Evolutionary conservation across 306 rosid genomes (phyloP).

Genomic region (Argentina anserina): DNA sequence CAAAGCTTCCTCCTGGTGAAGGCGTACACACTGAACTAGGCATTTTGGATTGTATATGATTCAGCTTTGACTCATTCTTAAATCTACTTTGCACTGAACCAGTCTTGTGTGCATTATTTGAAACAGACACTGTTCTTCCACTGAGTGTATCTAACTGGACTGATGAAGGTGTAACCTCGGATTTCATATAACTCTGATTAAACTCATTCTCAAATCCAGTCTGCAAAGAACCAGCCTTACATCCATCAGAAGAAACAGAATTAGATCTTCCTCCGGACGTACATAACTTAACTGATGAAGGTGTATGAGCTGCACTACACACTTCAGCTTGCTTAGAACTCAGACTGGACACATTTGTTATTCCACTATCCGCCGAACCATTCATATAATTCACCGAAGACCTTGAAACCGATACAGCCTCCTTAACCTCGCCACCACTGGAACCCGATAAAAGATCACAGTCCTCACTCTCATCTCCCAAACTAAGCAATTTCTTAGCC

Average conservation of each 20-base stretch:
- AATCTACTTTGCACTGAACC: not conserved
- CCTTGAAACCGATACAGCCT: constrained; percentile 20
- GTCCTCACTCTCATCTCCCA: constrained; percentile 33
- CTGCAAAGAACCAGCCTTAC: not conserved
- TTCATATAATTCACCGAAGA: constrained; percentile 19
- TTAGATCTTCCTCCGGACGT: not conserved
- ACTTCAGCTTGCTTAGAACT: constrained; percentile 21
- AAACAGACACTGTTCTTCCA: not conserved
- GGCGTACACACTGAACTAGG: not conserved
- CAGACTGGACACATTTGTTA: constrained; percentile 28
- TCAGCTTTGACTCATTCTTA: not conserved
- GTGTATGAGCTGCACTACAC: not conserved
- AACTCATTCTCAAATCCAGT: not conserved
- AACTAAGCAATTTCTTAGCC: constrained; percentile 68
- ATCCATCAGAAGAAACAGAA: not conserved
- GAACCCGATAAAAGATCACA: constrained; percentile 27
- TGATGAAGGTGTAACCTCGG: not conserved
- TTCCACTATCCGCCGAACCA: constrained; percentile 21
- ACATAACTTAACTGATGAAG: not conserved
- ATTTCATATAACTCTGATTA: not conserved
- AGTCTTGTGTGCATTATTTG: constrained; percentile 1
- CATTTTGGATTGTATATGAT: not conserved
- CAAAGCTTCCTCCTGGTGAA: not conserved
- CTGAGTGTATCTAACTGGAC: not conserved
- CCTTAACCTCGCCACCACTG: constrained; percentile 16